phyloP scores from a whole-genome alignment of 441 rosid species.

The Sinapis alba region DNA sequence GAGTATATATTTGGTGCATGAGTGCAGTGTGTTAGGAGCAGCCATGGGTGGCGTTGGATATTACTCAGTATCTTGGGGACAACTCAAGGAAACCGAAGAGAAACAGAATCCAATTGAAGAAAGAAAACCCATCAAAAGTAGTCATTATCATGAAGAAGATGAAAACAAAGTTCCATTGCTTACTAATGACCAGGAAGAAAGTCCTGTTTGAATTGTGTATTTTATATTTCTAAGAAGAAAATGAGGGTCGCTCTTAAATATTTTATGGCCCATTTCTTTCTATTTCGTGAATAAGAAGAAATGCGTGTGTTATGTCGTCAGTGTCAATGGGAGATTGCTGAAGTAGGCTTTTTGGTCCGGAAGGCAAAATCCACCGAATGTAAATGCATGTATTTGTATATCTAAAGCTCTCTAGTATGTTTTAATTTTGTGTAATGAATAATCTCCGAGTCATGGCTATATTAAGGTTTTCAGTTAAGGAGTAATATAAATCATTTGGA shows the following conservation, averaged over 20 bases:
- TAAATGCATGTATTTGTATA: conserved; percentile 21
- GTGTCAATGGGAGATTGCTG: conserved; percentile 30
- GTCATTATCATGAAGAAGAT: conserved; percentile 26
- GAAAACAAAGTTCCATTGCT: conserved; percentile 56
- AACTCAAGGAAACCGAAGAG: conserved; percentile 50
- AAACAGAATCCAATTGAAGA: conserved; percentile 24
- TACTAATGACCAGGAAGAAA: conserved; percentile 47
- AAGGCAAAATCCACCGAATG: conserved; percentile 31
- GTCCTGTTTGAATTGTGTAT: conserved; percentile 36
- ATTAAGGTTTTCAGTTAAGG: background rate
- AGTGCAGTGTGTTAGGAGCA: conserved; percentile 67
- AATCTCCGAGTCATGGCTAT: background rate
- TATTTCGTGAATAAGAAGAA: conserved; percentile 25
- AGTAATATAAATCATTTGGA: background rate
- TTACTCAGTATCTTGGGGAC: conserved; percentile 67
- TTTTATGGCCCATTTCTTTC: conserved; percentile 17
- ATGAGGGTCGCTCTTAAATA: conserved; percentile 23
- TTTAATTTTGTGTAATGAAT: conserved; percentile 2
- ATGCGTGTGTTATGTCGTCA: conserved; percentile 22
- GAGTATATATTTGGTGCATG: background rate
- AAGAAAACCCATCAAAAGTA: conserved; percentile 29
- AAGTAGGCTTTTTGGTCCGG: conserved; percentile 45
- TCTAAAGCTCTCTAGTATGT: conserved; percentile 13
- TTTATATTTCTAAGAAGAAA: background rate
- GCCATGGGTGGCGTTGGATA: conserved; percentile 64